These are phyloP conservation scores for Nigrograna mackinnonii DNA, from an alignment of 2,329 filamentous ascomycete genomes.

Conservation along the genomic window DNA sequence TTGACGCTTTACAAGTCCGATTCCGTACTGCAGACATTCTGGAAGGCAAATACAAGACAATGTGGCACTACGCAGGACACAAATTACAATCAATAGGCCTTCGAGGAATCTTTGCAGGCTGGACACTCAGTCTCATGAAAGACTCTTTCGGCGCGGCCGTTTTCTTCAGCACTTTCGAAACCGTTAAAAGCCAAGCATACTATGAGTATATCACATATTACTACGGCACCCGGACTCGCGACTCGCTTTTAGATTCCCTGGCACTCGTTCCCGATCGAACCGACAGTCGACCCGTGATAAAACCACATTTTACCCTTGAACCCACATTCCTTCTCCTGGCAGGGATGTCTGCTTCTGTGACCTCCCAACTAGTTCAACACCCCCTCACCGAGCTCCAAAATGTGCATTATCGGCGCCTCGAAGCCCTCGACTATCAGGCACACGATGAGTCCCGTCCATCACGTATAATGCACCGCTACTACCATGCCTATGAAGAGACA, in stretches of 20 bases:
- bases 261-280: constrained; percentile 21
- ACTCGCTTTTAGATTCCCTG: constrained; percentile 27
- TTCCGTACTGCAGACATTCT: constrained; percentile 67
- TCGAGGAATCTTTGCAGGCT: constrained; percentile 75
- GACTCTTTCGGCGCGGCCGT: constrained; percentile 70
- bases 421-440: constrained; percentile 68
- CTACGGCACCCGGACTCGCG: constrained; percentile 53
- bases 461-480: constrained; percentile 63
- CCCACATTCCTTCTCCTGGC: constrained; percentile 72
- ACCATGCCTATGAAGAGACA: constrained; percentile 71
- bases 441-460: constrained; percentile 35
- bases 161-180: constrained; percentile 78
- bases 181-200: constrained; percentile 73
- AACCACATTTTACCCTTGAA: constrained; percentile 75
- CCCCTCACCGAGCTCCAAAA: constrained; percentile 72
- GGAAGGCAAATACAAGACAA: constrained; percentile 64
- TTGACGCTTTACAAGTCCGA: constrained; percentile 75
- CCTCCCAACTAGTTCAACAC: constrained; percentile 71
- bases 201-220: constrained; percentile 73
- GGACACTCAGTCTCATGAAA: constrained; percentile 69
- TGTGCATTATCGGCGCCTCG: constrained; percentile 73
- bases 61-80: constrained; percentile 72
- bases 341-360: constrained; percentile 68
- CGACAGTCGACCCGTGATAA: constrained; percentile 57
- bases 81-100: constrained; percentile 73